These are phyloP conservation scores for Rhynchospora pubera DNA, from an alignment of 176 grass and related monocot genomes.

Conservation along the genomic window DNA sequence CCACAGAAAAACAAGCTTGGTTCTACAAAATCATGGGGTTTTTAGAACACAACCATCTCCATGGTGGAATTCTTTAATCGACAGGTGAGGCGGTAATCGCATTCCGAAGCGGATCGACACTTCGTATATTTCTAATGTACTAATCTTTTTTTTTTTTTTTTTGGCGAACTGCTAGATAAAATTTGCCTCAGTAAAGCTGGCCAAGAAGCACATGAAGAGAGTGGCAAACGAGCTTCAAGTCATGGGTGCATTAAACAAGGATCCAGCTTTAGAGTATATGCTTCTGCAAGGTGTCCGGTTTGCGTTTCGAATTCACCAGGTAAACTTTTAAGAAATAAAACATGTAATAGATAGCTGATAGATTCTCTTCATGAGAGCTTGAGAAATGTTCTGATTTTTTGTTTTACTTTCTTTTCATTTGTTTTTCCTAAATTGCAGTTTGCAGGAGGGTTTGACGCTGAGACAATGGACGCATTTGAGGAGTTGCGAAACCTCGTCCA, in stretches of 20 bases:
- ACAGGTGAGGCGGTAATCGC: no score
- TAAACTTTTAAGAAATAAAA: constrained; percentile 16
- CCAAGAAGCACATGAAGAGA: constrained; percentile 93
- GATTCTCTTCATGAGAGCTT: not conserved
- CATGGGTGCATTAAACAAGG: constrained; percentile 86
- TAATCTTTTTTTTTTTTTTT: not conserved
- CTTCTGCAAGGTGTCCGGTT: constrained; percentile 96
- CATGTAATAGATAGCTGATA: not conserved
- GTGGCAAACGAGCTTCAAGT: constrained; percentile 87
- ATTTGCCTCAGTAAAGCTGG: constrained; percentile 92
- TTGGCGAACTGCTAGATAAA: constrained; percentile 58
- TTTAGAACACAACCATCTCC: no score
- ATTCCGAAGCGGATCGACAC: no score
- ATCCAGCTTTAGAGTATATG: constrained; percentile 96
- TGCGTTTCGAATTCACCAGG: constrained; percentile 99
- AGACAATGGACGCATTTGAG: constrained; percentile 95
- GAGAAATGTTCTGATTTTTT: not conserved
- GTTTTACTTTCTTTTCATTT: not conserved
- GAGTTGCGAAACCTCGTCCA: constrained; percentile 90
- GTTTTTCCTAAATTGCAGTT: constrained; percentile 43
- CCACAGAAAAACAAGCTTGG: not conserved
- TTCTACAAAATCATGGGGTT: not conserved
- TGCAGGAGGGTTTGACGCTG: constrained; percentile 85
- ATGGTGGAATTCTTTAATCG: no score
- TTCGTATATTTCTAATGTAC: no score